A percentile compares a stretch with the other conserved stretches of the same genome.
phyloP scores from a whole-genome alignment of 2,329 filamentous ascomycete genomes.

The Triangularia setosa region DNA sequence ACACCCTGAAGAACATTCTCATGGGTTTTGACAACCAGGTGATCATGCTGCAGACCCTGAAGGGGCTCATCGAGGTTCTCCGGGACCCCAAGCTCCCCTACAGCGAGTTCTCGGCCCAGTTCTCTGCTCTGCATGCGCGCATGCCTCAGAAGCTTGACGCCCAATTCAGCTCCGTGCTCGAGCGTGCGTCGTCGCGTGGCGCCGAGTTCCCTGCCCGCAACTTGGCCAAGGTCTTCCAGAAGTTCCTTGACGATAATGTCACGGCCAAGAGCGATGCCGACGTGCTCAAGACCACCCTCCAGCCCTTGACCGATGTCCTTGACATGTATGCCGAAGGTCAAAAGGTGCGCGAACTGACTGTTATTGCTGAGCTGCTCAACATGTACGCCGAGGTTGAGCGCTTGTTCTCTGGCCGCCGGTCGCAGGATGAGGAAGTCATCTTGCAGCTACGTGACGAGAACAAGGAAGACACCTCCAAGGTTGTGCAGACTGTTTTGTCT shows the following conservation, averaged over 20 bases:
- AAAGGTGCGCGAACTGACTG: conserved; percentile 82
- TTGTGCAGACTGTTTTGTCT: conserved; percentile 86
- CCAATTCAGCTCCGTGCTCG: conserved; percentile 78
- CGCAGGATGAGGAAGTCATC: conserved; percentile 89
- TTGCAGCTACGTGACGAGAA: conserved; percentile 92
- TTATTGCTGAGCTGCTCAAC: conserved; percentile 75
- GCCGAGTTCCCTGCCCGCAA: conserved; percentile 90
- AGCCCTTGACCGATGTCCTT: conserved; percentile 74
- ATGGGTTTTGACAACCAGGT: conserved; percentile 95
- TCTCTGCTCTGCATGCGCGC: conserved; percentile 91
- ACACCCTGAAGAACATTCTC: conserved; percentile 81
- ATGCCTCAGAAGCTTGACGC: conserved; percentile 93
- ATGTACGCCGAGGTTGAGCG: conserved; percentile 80
- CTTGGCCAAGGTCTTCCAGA: conserved; percentile 75
- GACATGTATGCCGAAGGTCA: conserved; percentile 79
- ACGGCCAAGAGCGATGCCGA: conserved; percentile 63
- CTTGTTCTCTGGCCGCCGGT: conserved; percentile 79
- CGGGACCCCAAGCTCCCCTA: conserved; percentile 88
- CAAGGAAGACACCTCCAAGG: conserved; percentile 82
- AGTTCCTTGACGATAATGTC: conserved; percentile 86
- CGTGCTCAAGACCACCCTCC: conserved; percentile 67
- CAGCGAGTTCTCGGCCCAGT: conserved; percentile 93
- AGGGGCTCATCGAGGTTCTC: conserved; percentile 85
- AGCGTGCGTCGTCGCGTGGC: conserved; percentile 72
- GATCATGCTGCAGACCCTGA: conserved; percentile 83